Conservation (phyloP, 1,139 yeast genomes). For the Suzukiozyma palmioleophila region DNA sequence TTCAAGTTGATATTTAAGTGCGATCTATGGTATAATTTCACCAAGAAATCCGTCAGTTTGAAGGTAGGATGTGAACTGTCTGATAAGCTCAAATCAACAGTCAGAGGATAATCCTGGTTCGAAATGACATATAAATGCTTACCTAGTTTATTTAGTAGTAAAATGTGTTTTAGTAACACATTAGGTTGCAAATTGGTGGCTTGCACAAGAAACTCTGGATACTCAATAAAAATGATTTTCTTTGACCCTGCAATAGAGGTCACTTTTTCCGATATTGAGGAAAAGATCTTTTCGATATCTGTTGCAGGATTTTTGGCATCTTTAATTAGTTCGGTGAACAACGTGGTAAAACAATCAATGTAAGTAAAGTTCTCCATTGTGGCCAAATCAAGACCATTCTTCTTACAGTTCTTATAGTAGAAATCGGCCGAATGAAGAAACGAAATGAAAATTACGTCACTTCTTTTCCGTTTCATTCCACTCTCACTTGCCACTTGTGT, state of each 20-base stretch:
- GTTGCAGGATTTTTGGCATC: constrained; percentile 17
- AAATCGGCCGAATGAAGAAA: constrained; percentile 36
- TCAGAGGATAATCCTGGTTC: constrained; percentile 35
- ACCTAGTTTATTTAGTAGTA: constrained; percentile 30
- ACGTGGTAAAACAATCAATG: constrained; percentile 41
- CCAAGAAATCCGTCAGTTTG: constrained; percentile 41
- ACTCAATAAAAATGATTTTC: constrained; percentile 38
- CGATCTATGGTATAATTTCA: constrained; percentile 48
- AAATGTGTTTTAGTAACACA: constrained; percentile 31
- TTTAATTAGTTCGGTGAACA: constrained; percentile 29
- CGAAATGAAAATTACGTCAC: constrained; percentile 39
- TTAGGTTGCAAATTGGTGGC: constrained; percentile 33
- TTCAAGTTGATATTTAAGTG: constrained; percentile 49
- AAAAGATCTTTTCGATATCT: constrained; percentile 20
- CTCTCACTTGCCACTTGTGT: constrained; percentile 30
- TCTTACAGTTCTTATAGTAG: constrained; percentile 37
- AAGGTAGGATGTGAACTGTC: constrained; percentile 29
- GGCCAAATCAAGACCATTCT: constrained; percentile 38
- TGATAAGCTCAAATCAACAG: constrained; percentile 28
- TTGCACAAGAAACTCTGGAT: constrained; percentile 47
- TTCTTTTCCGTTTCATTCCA: constrained; percentile 13
- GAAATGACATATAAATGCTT: constrained; percentile 31
- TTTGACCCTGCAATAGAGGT: constrained; percentile 9
- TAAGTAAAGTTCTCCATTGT: constrained; percentile 29
- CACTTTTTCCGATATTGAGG: constrained; percentile 13